Percentiles rank a stretch among this genome's conserved stretches.
These are phyloP conservation scores for Coemansia sp. DNA, from an alignment of 192 early-diverging fungal species.

Conservation along the genomic window DNA sequence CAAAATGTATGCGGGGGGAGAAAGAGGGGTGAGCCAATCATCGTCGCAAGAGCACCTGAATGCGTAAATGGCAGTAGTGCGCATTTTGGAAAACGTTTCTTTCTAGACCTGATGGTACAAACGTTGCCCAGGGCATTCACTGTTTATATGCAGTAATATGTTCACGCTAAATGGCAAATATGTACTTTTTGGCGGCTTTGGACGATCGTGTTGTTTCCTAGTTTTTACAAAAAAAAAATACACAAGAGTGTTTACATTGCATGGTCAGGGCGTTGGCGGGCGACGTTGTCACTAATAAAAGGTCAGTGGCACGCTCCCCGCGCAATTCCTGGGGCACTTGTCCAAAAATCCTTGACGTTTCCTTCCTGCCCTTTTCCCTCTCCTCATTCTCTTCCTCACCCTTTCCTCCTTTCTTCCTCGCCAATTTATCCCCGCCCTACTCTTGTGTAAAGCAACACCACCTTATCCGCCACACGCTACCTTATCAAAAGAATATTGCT, in stretches of 20 bases:
- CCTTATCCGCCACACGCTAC: background rate
- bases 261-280: constrained; percentile 2
- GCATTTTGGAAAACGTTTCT: background rate
- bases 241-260: background rate
- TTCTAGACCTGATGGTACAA: background rate
- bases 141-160: background rate
- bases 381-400: background rate
- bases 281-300: constrained; percentile 5
- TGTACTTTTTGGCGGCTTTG: background rate
- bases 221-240: no score
- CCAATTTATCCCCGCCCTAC: background rate
- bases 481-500: background rate
- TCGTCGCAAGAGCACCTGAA: background rate
- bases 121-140: constrained; percentile 10
- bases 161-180: background rate
- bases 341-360: background rate
- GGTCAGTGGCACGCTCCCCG: background rate
- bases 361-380: background rate
- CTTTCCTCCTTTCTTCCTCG: background rate
- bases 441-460: background rate
- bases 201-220: constrained; percentile 5
- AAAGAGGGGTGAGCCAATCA: background rate
- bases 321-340: background rate
- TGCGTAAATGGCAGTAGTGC: constrained; percentile 1
- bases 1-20: background rate